These are phyloP conservation scores for Hyphopichia pseudoburtonii DNA, from an alignment of 1,139 yeast genomes.

Conservation along the genomic window DNA sequence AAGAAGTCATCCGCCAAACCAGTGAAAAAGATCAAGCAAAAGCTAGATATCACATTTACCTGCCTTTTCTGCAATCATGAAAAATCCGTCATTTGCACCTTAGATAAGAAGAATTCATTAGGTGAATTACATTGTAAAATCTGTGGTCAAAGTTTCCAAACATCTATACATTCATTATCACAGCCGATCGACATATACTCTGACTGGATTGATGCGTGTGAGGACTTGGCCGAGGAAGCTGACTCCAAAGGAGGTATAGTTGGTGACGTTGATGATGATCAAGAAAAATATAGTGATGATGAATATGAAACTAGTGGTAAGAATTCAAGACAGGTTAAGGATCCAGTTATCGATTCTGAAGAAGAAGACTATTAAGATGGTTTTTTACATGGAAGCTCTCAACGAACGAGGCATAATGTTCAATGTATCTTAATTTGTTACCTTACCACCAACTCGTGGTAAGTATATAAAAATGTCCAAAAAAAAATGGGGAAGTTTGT, in stretches of 20 bases:
- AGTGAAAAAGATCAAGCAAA: slow-evolving; percentile 73
- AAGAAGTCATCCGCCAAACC: slow-evolving; percentile 90
- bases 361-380: slow-evolving; percentile 27
- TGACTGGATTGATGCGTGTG: slow-evolving; percentile 99
- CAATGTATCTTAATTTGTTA: too few relatives aligned
- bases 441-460: too few relatives aligned
- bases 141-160: slow-evolving; percentile 93
- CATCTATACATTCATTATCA: slow-evolving; percentile 77
- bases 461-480: too few relatives aligned
- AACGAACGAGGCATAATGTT: too few relatives aligned
- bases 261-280: slow-evolving; percentile 32
- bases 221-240: slow-evolving; percentile 80
- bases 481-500: too few relatives aligned
- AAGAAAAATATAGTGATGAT: slow-evolving; percentile 39
- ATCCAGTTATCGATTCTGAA: slow-evolving; percentile 25
- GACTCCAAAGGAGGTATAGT: slow-evolving; percentile 24
- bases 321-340: slow-evolving; percentile 13
- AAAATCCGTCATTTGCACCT: slow-evolving; percentile 80
- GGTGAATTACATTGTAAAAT: slow-evolving; percentile 89
- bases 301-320: slow-evolving; percentile 22
- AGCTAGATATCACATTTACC: slow-evolving; percentile 80
- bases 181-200: slow-evolving; percentile 94
- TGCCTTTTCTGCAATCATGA: slow-evolving; percentile 97
- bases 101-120: slow-evolving; percentile 83
- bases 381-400: background rate